Evolutionary conservation across 1,284 basidiomycete genomes (phyloP).

Genomic region (Ceratobasidium papillatum): DNA sequence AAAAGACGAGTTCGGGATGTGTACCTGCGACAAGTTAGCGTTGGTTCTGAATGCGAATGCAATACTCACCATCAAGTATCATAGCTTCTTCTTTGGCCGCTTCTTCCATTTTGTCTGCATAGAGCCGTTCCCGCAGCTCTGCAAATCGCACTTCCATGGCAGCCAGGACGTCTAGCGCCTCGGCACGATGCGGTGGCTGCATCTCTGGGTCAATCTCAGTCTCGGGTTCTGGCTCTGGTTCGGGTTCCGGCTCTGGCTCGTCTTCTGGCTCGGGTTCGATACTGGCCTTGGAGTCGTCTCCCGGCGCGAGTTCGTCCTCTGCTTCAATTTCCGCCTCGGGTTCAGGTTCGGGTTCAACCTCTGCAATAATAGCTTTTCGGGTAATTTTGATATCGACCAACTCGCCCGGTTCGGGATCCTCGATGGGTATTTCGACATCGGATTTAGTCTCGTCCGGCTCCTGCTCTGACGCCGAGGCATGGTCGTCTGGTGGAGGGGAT

Average conservation of each 20-base stretch:
- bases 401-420: conserved; percentile 18
- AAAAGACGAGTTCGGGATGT: conserved; percentile 83
- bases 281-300: conserved; percentile 48
- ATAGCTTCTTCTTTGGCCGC: conserved; percentile 79
- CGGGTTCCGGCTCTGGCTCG: conserved; percentile 47
- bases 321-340: conserved; percentile 50
- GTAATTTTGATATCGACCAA: conserved; percentile 16
- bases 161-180: conserved; percentile 79
- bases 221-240: conserved; percentile 59
- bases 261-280: conserved; percentile 49
- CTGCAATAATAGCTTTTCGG: conserved; percentile 31
- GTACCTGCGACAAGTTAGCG: conserved; percentile 59
- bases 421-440: conserved; percentile 20
- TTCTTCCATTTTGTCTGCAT: conserved; percentile 83
- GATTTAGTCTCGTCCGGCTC: conserved; percentile 31
- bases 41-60: conserved; percentile 27
- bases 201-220: conserved; percentile 66
- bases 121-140: conserved; percentile 72
- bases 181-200: conserved; percentile 77
- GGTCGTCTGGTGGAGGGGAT: conserved; percentile 24
- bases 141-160: conserved; percentile 82
- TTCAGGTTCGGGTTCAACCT: conserved; percentile 50
- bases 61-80: conserved; percentile 65
- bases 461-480: conserved; percentile 7
- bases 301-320: conserved; percentile 49